Conservation (phyloP, 2,329 filamentous ascomycete genomes). For the Pseudogymnoascus sp. region DNA sequence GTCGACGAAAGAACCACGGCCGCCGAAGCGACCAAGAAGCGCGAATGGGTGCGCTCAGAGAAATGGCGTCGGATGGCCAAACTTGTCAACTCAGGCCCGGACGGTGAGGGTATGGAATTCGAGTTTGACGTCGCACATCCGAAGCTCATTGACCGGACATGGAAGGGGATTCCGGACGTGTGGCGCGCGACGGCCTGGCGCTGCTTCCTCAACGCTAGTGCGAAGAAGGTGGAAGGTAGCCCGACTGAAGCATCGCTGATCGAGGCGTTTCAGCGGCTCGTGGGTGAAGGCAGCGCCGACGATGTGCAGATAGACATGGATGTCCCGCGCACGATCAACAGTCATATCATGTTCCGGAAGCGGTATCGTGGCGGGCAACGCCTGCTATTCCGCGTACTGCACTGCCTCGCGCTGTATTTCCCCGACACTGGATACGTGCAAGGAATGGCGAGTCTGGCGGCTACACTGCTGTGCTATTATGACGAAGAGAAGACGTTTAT, state of each 20-base stretch:
- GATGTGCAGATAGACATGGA: conserved; percentile 97
- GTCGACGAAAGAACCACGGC: conserved; percentile 45
- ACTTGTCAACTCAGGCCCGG: conserved; percentile 30
- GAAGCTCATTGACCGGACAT: conserved; percentile 85
- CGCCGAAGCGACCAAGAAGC: conserved; percentile 50
- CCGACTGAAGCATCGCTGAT: conserved; percentile 62
- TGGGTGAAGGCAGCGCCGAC: conserved; percentile 69
- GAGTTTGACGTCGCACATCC: conserved; percentile 76
- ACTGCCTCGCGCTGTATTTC: conserved; percentile 85
- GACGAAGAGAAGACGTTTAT: conserved; percentile 92
- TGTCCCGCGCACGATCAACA: conserved; percentile 87
- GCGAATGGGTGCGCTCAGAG: conserved; percentile 54
- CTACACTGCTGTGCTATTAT: conserved; percentile 91
- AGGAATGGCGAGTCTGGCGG: conserved; percentile 90
- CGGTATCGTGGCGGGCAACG: conserved; percentile 89
- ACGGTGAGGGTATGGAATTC: conserved; percentile 52
- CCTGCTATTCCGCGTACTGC: conserved; percentile 83
- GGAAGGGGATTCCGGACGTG: conserved; percentile 96
- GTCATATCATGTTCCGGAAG: conserved; percentile 93
- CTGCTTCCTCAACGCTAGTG: conserved; percentile 76
- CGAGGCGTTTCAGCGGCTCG: conserved; percentile 62
- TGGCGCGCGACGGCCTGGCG: conserved; percentile 95
- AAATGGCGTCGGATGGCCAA: conserved; percentile 63
- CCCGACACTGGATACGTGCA: conserved; percentile 92
- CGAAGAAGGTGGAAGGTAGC: conserved; percentile 53